Evolutionary conservation across 2,329 filamentous ascomycete genomes (phyloP).

Genomic region (Trichoderma sp.): DNA sequence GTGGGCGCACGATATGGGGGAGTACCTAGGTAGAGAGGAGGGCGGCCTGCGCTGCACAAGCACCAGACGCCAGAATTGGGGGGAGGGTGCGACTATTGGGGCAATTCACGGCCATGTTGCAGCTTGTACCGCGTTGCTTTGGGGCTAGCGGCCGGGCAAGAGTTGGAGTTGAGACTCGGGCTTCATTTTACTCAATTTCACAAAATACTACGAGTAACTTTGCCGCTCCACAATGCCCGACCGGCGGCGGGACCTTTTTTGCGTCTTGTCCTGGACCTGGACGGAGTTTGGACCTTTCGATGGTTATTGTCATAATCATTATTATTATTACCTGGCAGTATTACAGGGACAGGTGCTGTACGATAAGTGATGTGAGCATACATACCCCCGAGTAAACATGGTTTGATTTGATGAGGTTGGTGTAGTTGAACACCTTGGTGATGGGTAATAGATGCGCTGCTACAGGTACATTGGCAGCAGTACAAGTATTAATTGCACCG

Average conservation of each 20-base stretch:
- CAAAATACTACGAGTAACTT: conserved; percentile 12
- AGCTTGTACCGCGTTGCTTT: conserved; percentile 10
- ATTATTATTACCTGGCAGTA: background rate
- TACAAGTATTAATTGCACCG: background rate
- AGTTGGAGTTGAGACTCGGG: background rate
- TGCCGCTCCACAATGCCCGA: background rate
- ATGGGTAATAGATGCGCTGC: background rate
- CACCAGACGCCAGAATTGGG: background rate
- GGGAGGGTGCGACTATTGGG: background rate
- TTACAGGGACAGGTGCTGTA: background rate
- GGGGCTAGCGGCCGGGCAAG: conserved; percentile 7
- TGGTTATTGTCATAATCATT: background rate
- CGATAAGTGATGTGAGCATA: background rate
- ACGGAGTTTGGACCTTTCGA: too few species aligned
- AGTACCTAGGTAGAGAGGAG: background rate
- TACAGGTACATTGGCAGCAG: background rate
- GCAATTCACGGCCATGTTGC: conserved; percentile 4
- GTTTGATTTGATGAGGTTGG: background rate
- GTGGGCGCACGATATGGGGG: background rate
- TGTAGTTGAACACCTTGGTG: background rate
- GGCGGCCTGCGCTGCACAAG: background rate
- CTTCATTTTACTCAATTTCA: background rate
- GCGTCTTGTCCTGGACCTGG: too few species aligned
- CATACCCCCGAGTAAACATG: background rate
- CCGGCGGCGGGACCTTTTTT: background rate